These are phyloP conservation scores for Boletus edulis DNA, from an alignment of 768 basidiomycete species.

Conservation along the genomic window DNA sequence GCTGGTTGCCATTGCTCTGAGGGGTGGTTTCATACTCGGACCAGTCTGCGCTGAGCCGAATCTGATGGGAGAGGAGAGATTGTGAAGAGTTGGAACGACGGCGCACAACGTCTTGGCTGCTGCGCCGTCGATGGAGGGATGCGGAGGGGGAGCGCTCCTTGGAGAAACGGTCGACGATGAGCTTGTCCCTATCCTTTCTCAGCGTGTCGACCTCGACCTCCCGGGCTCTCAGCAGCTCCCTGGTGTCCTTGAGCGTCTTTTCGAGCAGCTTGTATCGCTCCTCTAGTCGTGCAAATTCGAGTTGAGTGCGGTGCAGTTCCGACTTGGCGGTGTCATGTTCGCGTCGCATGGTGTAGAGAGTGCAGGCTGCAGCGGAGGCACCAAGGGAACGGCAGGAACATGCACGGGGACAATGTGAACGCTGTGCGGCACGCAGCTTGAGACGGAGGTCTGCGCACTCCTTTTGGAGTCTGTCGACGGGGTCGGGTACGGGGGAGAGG, in stretches of 20 bases:
- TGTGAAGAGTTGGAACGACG: slow-evolving; percentile 31
- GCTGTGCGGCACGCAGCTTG: slow-evolving; percentile 40
- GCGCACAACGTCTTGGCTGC: slow-evolving; percentile 28
- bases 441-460: slow-evolving; percentile 45
- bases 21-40: slow-evolving; percentile 24
- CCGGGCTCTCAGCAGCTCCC: slow-evolving; percentile 53
- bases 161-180: slow-evolving; percentile 23
- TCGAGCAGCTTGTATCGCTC: slow-evolving; percentile 66
- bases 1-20: slow-evolving; percentile 14
- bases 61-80: slow-evolving; percentile 29
- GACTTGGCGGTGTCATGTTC: slow-evolving; percentile 55
- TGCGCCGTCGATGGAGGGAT: slow-evolving; percentile 28
- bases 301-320: slow-evolving; percentile 52
- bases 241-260: slow-evolving; percentile 59
- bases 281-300: slow-evolving; percentile 53
- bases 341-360: slow-evolving; percentile 42
- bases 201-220: slow-evolving; percentile 61
- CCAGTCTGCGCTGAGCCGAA: slow-evolving; percentile 34
- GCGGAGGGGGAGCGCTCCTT: slow-evolving; percentile 15
- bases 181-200: slow-evolving; percentile 37
- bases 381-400: slow-evolving; percentile 32
- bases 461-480: slow-evolving; percentile 36
- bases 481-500: slow-evolving; percentile 40
- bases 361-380: slow-evolving; percentile 43
- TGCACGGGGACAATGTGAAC: slow-evolving; percentile 28